Evolutionary conservation across 176 grass and related monocot genomes (phyloP), one percentile per base, ranked within the genome.

Genomic region (Canna indica): DNA sequence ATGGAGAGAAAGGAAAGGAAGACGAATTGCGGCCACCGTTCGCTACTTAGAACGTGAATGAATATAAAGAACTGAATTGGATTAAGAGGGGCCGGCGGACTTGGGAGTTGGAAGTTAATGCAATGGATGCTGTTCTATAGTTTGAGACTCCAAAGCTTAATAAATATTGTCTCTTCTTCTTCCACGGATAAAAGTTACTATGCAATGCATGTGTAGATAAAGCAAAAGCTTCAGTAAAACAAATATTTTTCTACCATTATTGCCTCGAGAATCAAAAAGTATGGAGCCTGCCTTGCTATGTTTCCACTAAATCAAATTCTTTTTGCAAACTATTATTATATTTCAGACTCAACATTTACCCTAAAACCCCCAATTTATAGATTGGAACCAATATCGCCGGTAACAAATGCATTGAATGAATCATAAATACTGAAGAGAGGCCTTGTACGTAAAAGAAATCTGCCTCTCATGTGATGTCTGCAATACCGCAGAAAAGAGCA

Each of bases 21-120:
- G 32, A 29, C 3, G 59, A 31, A 12, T 15, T 20, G 27, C 27
- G 7, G 41, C 41, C 41, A 10, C 9, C 41, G 41, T 44, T 7
- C 11, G n/a, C n/a, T n/a, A n/a, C 4, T 30, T 60, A 60, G 24
- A n/a, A 39, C 35, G 63, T 66, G 63, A 66, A 24, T 38, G 17
- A 41, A 34, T 25, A 25, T n/a, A 24, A 66, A 66, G 7, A 66
- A 66, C 34, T 38, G 63, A 34, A 66, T 60, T 28, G 58, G 17
- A 20, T 6, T 54, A n/a, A n/a, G 58, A 8, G 27, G 0, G 25
- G 26, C 11, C 20, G 1, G 26, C 9, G 27, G 4, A 30, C 35
- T 66, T 24, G 63, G 33, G 18, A 36, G 63, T 66, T 66, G 35
- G 63, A 66, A 66, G 63, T 66, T 24, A 65, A 2, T 13, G 30